A percentile compares a stretch with the other conserved stretches of the same genome.
Conservation (phyloP, 2,329 filamentous ascomycete species). For the Fusarium irregulare region DNA sequence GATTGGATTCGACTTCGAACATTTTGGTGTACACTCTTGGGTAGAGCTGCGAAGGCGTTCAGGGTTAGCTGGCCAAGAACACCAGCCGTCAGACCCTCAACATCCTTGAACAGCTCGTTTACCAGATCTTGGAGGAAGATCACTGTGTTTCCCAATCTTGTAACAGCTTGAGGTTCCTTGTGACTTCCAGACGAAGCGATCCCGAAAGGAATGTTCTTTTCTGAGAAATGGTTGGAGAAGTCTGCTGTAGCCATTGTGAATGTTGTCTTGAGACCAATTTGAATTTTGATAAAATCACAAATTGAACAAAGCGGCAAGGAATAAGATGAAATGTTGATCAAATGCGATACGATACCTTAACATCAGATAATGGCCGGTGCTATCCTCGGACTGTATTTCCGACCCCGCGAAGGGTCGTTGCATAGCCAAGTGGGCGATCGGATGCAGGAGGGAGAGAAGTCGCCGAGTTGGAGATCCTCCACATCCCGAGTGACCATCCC, state of each 20-base stretch:
- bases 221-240: slow-evolving; percentile 58
- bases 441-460: not conserved
- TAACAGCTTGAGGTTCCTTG: slow-evolving; percentile 57
- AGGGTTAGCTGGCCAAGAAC: slow-evolving; percentile 7
- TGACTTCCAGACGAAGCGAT: slow-evolving; percentile 58
- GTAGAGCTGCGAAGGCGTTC: slow-evolving; percentile 21
- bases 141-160: slow-evolving; percentile 62
- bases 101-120: slow-evolving; percentile 42
- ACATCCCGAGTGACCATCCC: slow-evolving; percentile 25
- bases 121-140: slow-evolving; percentile 62
- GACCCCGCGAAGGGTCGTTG: not conserved
- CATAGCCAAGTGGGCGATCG: slow-evolving; percentile 6
- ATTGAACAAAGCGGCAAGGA: fast-evolving
- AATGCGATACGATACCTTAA: not conserved
- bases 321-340: no score
- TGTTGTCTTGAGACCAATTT: fast-evolving
- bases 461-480: not conserved
- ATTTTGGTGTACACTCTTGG: not conserved
- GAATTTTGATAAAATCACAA: fast-evolving
- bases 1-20: slow-evolving; percentile 8
- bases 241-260: not conserved
- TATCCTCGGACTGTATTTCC: not conserved
- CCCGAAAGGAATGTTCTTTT: slow-evolving; percentile 65
- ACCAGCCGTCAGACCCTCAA: slow-evolving; percentile 38
- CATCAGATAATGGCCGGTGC: not conserved